Conservation (phyloP, 2,329 filamentous ascomycete species). For the Pseudogymnoascus sp. region DNA sequence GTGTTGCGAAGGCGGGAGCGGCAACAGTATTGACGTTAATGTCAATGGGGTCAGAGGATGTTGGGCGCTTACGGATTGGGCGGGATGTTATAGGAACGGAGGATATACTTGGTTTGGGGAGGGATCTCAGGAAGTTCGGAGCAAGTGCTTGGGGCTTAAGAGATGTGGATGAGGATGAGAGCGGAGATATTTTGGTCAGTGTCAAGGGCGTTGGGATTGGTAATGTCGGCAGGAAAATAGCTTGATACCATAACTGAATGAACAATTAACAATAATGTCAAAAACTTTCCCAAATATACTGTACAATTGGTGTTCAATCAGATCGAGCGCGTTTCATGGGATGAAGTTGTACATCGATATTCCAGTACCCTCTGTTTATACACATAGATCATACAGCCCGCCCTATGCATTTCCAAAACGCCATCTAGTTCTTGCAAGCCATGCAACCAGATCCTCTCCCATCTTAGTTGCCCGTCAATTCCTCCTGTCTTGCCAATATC, state of each 20-base stretch:
- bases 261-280: constrained; percentile 8
- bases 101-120: constrained; percentile 68
- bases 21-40: constrained; percentile 77
- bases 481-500: constrained; percentile 71
- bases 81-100: constrained; percentile 76
- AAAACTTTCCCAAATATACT: background rate
- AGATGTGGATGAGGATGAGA: constrained; percentile 58
- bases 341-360: constrained; percentile 1
- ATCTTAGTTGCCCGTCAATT: constrained; percentile 48
- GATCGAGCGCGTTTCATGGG: background rate
- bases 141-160: constrained; percentile 85
- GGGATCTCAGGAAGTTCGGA: constrained; percentile 84
- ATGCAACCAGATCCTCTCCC: background rate
- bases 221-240: constrained; percentile 89
- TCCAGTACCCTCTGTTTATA: constrained; percentile 6
- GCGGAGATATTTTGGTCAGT: constrained; percentile 70
- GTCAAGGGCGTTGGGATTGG: constrained; percentile 91
- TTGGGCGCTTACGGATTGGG: constrained; percentile 77
- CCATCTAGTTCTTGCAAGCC: constrained; percentile 2
- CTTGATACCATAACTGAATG: constrained; percentile 31
- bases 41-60: constrained; percentile 97
- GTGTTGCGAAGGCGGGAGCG: constrained; percentile 64
- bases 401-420: constrained; percentile 9
- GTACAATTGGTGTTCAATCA: background rate
- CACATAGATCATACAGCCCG: constrained; percentile 8